Base-by-base conservation (phyloP, 805 yeast genomes). In the Metschnikowia orientalis region DNA sequence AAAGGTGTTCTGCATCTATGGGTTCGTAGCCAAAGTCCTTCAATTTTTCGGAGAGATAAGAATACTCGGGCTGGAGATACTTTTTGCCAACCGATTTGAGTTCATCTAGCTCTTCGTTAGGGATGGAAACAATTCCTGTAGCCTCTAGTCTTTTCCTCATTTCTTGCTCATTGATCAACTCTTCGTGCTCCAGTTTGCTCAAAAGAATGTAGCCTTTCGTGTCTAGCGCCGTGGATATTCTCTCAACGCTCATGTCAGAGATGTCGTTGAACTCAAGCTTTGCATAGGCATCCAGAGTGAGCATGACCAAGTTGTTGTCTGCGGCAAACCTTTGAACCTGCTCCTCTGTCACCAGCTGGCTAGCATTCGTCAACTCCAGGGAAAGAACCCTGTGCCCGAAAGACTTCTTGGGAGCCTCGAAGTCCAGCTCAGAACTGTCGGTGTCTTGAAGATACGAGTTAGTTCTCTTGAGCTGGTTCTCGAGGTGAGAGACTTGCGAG, bases 261-360 rank as follows among this genome's bases (percentile, higher is more conserved):
- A 57, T 38, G 35, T 54, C 55, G 23, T 53, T 53, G 15, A 51
- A 40, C 24, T 50, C 48, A 12, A 63, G 46, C 28, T 49, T 51
- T 28, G 63, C 58, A 33, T 55, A 65, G 31, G 53, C 55, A 3
- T 53, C 63, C 35, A 48, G 47, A 3, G 64, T 50, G 20, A 64
- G 42, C 21, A 59, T 35, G 14, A 55, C 53, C 36, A 62, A 41
- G 32, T 61, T 57, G 28, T 63, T 51, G 6, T 53, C 55, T 13
- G 50, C 40, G 1, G 67, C 67, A 39, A 59, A 63, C 13, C 51
- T 53, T 35, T 62, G 63, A 11, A 62, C 42, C 23, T 59, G 55
- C 8, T 48, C 44, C 16, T 49, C 47, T 4, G 53, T 30, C 11
- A 44, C 18, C 6, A 37, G 32, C 10, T 37, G 38, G 1, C 42